phyloP scores from a whole-genome alignment of 495 filamentous ascomycete genomes.

The Trichoderma erinaceum region DNA sequence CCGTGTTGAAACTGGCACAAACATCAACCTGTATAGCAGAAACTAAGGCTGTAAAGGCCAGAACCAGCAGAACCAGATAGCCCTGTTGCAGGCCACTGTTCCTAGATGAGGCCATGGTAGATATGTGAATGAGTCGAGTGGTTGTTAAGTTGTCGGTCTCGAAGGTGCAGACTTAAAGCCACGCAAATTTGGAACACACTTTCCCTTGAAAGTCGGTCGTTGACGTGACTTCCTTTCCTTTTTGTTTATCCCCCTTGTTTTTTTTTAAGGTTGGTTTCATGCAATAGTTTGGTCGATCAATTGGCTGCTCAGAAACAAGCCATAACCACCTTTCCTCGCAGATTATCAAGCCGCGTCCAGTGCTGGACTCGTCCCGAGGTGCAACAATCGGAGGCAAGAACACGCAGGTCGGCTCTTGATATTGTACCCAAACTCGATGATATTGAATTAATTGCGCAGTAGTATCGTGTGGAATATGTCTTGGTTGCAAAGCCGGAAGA shows the following conservation, averaged over 20 bases:
- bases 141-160: not conserved
- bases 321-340: not conserved
- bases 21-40: constrained; percentile 29
- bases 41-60: constrained; percentile 21
- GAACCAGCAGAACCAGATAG: constrained; percentile 14
- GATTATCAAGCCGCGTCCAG: not conserved
- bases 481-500: not conserved
- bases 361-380: not conserved
- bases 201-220: not conserved
- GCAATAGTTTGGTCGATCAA: not conserved
- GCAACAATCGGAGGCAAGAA: not conserved
- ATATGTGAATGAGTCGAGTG: not conserved
- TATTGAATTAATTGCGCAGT: not conserved
- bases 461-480: not conserved
- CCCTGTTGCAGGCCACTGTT: not conserved
- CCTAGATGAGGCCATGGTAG: not conserved
- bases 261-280: not conserved
- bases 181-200: not conserved
- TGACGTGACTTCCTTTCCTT: not conserved
- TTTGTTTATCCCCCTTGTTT: not conserved
- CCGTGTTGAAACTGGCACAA: constrained; percentile 39
- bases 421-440: not conserved
- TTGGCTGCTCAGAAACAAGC: not conserved
- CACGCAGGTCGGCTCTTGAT: not conserved
- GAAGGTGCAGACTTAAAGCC: not conserved